Evolutionary conservation across 805 yeast genomes (phyloP), one percentile per base, ranked within the genome.

Genomic region (Suhomyces canberraensis): DNA sequence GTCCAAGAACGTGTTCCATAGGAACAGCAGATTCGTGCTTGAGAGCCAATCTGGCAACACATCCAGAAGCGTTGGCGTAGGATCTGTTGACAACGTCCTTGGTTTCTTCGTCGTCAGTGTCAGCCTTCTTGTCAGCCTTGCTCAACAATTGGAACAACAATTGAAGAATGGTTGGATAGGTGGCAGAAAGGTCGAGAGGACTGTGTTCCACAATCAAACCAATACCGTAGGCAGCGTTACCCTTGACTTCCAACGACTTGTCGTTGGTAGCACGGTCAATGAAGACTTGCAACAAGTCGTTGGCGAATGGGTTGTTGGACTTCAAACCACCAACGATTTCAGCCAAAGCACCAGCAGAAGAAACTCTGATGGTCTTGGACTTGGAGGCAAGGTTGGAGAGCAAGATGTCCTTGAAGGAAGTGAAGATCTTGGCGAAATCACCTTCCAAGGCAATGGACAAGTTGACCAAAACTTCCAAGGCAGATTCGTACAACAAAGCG

Each of bases 151-250:
- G 84, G 62, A 77, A 78, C 56, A 93, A 71, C 51, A 89, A 69
- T 57, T 82, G 81, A 59, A 93, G 74, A 40, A 91, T 77, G 32
- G 78, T 70, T 45, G 79, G 81, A 65, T 81, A 91, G 31, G 76
- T 67, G 25, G 80, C 61, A 26, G 84, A 66, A 46, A 82, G 73
- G 51, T 81, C 85, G 19, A 81, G 68, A 39, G 74, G 51, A 51
- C 71, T 68, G 62, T 65, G 50, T 52, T 76, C 78, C 42, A 79
- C 61, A 42, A 89, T 64, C 42, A 89, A 63, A 51, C 98, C 98
- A 48, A 86, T 79, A 71, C 98, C 98, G 60, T 88, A 93, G 13
- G 97, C 96, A 35, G 97, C 91, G 51, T 89, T 86, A 51, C 96
- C 90, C 65, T 91, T 84, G 41, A 88, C 97, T 56, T 88, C 95